A percentile compares a stretch with the other conserved stretches of the same genome.
phyloP scores from a whole-genome alignment of 257 asterid species.

The Rauvolfia tetraphylla region DNA sequence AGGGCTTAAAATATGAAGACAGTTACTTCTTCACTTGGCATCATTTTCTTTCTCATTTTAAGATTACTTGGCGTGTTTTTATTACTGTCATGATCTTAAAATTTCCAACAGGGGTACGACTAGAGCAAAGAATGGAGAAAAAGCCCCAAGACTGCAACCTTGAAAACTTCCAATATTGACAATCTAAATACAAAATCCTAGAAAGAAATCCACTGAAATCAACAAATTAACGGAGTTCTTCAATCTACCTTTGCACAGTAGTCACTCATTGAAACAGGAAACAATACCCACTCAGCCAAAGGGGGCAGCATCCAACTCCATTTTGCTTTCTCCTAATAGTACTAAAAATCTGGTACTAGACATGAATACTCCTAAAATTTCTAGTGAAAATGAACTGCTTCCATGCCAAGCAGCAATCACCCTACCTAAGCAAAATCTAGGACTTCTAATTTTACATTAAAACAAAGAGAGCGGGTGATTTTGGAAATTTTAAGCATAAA shows the following conservation, averaged over 20 bases:
- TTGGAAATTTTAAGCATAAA: not conserved
- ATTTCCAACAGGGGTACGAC: not conserved
- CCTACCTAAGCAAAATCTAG: not conserved
- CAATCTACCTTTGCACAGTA: too few relatives aligned
- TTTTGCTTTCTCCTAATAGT: not conserved
- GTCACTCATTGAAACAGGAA: not conserved
- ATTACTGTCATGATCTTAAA: not conserved
- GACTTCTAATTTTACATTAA: not conserved
- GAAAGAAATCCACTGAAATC: too few relatives aligned
- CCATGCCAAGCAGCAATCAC: not conserved
- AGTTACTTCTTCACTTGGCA: not conserved
- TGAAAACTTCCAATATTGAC: too few relatives aligned
- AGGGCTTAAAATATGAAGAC: not conserved
- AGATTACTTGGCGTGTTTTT: not conserved
- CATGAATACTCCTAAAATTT: not conserved
- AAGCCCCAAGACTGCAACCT: too few relatives aligned
- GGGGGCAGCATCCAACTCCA: not conserved
- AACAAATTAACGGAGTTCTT: too few relatives aligned
- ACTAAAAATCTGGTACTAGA: not conserved
- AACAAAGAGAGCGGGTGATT: not conserved
- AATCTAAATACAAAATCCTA: too few relatives aligned
- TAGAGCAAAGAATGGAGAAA: not conserved
- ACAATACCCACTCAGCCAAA: not conserved
- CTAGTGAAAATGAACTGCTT: not conserved
- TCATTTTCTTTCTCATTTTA: not conserved